Conservation (phyloP, 1,139 yeast genomes). For the Taphrina wiesneri region DNA sequence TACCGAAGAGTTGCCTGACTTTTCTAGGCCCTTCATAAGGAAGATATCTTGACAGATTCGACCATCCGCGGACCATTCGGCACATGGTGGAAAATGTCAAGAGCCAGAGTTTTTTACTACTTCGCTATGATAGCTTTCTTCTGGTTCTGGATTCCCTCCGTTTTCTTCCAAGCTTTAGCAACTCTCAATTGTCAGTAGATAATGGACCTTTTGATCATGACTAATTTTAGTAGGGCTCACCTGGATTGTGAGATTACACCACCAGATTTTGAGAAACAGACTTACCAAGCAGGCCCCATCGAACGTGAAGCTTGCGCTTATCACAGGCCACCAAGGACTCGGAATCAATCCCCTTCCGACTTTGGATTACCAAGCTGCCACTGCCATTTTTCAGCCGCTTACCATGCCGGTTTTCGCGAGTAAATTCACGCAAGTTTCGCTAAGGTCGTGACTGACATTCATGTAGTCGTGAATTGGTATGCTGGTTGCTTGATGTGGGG, state of each 20-base stretch:
- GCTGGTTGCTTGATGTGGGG: constrained; percentile 16
- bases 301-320: constrained; percentile 55
- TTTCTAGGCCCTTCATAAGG: constrained; percentile 24
- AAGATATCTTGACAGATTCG: neutral
- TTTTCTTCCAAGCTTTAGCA: constrained; percentile 54
- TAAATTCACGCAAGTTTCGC: constrained; percentile 56
- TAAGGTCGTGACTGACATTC: constrained; percentile 49
- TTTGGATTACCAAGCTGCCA: constrained; percentile 44
- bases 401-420: constrained; percentile 51
- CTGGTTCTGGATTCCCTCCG: constrained; percentile 60
- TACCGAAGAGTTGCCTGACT: neutral
- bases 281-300: constrained; percentile 47
- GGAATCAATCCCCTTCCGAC: constrained; percentile 54
- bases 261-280: neutral
- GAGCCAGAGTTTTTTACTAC: constrained; percentile 53
- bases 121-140: constrained; percentile 50
- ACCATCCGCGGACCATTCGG: constrained; percentile 61
- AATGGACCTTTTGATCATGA: neutral
- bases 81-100: constrained; percentile 58
- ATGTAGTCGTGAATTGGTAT: constrained; percentile 31
- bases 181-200: constrained; percentile 54
- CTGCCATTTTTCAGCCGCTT: neutral
- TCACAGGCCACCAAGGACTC: constrained; percentile 58
- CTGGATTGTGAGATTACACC: constrained; percentile 51
- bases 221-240: constrained; percentile 48